These are phyloP conservation scores for Pseudogymnoascus sp. DNA, from an alignment of 2,329 filamentous ascomycete genomes.

Conservation along the genomic window DNA sequence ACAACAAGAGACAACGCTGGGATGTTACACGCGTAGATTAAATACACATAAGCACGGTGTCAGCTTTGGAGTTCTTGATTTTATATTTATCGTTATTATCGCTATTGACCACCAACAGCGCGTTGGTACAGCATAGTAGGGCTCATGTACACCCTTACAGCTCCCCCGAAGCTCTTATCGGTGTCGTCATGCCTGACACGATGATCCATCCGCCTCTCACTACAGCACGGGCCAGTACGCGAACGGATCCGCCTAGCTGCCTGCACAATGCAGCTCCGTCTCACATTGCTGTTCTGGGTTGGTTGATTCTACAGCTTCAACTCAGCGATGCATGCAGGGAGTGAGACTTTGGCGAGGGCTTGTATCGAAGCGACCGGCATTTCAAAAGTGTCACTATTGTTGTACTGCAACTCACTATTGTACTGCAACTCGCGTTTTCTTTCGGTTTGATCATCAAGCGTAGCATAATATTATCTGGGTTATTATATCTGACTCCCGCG, in stretches of 20 bases:
- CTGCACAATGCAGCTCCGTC: not conserved
- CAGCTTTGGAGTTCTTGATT: not conserved
- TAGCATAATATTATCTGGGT: slow-evolving; percentile 7
- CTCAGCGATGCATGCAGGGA: slow-evolving; percentile 2
- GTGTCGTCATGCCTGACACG: not conserved
- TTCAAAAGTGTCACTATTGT: not conserved
- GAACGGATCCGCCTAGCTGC: not conserved
- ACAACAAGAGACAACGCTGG: not conserved
- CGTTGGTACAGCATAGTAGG: not conserved
- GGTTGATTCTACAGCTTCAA: not conserved
- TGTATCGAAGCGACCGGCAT: not conserved
- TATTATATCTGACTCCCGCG: slow-evolving; percentile 3
- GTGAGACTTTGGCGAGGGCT: not conserved
- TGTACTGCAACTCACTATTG: not conserved
- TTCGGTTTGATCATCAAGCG: not conserved
- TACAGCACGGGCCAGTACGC: slow-evolving; percentile 3
- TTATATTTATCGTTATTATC: not conserved
- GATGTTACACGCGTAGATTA: not conserved
- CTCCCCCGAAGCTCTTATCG: slow-evolving; percentile 4
- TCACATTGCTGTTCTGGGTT: slow-evolving; percentile 7
- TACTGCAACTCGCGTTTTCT: not conserved
- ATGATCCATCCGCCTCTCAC: not conserved
- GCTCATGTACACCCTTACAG: not conserved
- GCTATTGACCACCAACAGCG: not conserved
- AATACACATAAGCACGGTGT: not conserved